These are phyloP conservation scores for Saccharomyces uvarum DNA, from an alignment of 1,139 yeast species.

Conservation along the genomic window DNA sequence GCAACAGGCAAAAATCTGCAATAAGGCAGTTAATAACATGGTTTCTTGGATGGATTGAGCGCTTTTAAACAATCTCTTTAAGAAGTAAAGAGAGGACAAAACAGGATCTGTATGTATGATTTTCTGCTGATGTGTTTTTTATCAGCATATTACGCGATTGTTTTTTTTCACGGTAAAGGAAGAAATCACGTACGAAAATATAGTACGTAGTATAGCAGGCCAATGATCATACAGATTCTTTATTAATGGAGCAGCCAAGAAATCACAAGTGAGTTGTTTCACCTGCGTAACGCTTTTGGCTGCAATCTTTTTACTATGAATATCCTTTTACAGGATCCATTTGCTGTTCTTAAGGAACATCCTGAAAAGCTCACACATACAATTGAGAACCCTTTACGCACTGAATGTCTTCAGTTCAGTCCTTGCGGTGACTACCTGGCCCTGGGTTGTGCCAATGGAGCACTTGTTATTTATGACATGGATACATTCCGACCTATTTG, in stretches of 20 bases:
- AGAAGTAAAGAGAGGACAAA: not conserved
- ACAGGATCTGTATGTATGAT: not conserved
- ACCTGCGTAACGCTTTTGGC: not conserved
- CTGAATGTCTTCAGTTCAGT: slow-evolving; percentile 67
- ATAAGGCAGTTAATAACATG: slow-evolving; percentile 7
- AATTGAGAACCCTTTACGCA: slow-evolving; percentile 51
- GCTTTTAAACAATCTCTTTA: not conserved
- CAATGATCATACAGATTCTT: not conserved
- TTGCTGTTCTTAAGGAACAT: slow-evolving; percentile 83
- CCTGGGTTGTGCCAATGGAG: slow-evolving; percentile 74
- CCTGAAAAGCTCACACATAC: slow-evolving; percentile 76
- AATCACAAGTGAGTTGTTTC: not conserved
- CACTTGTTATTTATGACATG: slow-evolving; percentile 69
- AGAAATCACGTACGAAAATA: not conserved
- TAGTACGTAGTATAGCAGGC: not conserved
- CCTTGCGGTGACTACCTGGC: slow-evolving; percentile 83
- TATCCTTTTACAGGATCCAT: slow-evolving; percentile 82
- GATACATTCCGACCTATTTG: slow-evolving; percentile 42
- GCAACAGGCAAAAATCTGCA: slow-evolving; percentile 10
- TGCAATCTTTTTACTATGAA: slow-evolving; percentile 39
- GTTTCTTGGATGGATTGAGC: not conserved
- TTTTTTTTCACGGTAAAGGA: not conserved
- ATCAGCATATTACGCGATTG: not conserved
- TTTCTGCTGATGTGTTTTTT: slow-evolving; percentile 1
- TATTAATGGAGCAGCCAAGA: not conserved